These are phyloP conservation scores for Fraxinus anomala DNA, from an alignment of 257 asterid genomes.

Conservation along the genomic window DNA sequence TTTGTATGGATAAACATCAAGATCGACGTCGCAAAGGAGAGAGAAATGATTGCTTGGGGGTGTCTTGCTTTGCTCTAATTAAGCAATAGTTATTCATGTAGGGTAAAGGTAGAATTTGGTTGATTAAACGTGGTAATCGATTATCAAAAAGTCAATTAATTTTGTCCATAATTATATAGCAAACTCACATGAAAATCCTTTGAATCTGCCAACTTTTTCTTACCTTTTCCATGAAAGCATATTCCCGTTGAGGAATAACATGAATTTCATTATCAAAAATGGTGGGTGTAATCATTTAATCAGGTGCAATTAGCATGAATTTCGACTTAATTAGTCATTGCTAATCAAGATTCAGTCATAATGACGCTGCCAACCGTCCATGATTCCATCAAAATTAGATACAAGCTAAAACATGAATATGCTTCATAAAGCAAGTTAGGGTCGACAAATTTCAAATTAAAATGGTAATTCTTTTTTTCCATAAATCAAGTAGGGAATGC, in stretches of 20 bases:
- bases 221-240: background rate
- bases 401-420: too few species aligned
- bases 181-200: conserved; percentile 2
- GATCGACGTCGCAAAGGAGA: background rate
- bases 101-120: background rate
- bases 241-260: background rate
- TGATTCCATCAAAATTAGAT: background rate
- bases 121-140: too few species aligned
- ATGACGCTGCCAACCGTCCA: background rate
- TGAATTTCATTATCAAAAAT: background rate
- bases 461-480: too few species aligned
- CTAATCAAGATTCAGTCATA: background rate
- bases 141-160: background rate
- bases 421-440: too few species aligned
- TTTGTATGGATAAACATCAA: too few species aligned
- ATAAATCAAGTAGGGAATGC: too few species aligned
- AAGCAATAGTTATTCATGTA: background rate
- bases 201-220: background rate
- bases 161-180: background rate
- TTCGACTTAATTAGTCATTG: background rate
- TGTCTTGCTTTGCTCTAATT: background rate
- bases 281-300: conserved; percentile 4
- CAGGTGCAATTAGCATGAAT: background rate
- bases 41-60: background rate
- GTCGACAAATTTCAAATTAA: too few species aligned